Conservation (phyloP, 1,284 basidiomycete genomes). For the Fomitopsis schrenkii region DNA sequence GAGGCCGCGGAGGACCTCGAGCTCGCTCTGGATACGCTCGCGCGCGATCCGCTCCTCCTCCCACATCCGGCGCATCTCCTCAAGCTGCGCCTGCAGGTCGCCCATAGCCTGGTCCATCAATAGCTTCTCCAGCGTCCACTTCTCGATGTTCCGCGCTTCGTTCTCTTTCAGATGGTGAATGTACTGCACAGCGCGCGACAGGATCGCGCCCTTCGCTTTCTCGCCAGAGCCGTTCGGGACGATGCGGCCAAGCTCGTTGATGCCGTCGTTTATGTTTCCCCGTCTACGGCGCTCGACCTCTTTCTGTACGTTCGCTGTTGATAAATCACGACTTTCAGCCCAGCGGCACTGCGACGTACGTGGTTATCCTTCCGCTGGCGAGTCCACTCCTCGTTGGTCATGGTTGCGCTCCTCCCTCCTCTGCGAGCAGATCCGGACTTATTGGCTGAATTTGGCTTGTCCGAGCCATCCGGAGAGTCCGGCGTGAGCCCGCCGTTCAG, state of each 20-base stretch:
- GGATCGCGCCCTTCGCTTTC: constrained; percentile 86
- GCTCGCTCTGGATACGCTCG: constrained; percentile 55
- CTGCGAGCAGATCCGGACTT: constrained; percentile 21
- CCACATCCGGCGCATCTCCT: constrained; percentile 70
- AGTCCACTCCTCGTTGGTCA: constrained; percentile 69
- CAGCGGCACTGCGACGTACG: constrained; percentile 37
- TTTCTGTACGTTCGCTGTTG: constrained; percentile 57
- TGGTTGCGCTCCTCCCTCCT: constrained; percentile 34
- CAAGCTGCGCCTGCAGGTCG: constrained; percentile 74
- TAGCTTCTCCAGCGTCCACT: constrained; percentile 92
- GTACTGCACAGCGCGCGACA: constrained; percentile 82
- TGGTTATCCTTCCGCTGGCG: constrained; percentile 84
- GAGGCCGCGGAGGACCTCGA: constrained; percentile 43
- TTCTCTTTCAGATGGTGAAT: constrained; percentile 89
- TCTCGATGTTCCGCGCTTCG: constrained; percentile 87
- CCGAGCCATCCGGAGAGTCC: constrained; percentile 3
- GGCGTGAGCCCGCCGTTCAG: constrained; percentile 1
- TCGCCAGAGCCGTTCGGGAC: constrained; percentile 86
- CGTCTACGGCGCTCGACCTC: constrained; percentile 93
- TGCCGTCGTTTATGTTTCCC: constrained; percentile 94
- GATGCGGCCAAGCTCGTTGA: constrained; percentile 87
- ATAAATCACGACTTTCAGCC: neutral
- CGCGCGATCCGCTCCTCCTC: constrained; percentile 63
- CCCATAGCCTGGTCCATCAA: constrained; percentile 92
- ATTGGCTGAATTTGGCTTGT: neutral